These are phyloP conservation scores for Tardiomyces digboiensis DNA, from an alignment of 1,139 yeast genomes.

Conservation along the genomic window DNA sequence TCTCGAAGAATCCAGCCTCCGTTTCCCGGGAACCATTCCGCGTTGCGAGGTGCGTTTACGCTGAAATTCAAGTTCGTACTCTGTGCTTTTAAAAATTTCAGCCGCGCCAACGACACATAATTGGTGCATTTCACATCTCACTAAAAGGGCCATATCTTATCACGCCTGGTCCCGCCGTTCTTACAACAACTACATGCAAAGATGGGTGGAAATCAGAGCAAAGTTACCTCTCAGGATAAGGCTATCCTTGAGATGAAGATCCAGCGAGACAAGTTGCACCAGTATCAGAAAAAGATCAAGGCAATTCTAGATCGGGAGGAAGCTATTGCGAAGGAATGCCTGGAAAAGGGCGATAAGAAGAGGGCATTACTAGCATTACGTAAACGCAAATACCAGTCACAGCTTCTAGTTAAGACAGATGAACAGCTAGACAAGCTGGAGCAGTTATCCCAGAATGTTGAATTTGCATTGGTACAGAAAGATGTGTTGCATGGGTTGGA, in stretches of 20 bases:
- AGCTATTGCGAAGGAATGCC: conserved; percentile 47
- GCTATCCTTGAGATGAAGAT: conserved; percentile 80
- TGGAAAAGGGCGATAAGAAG: conserved; percentile 42
- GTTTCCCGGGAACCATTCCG: background rate
- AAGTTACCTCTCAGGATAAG: conserved; percentile 71
- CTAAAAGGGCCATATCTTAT: too few species aligned
- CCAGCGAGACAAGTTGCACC: conserved; percentile 76
- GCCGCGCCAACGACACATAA: too few species aligned
- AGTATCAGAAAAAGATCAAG: conserved; percentile 57
- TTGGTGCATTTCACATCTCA: too few species aligned
- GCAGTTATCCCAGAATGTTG: conserved; percentile 42
- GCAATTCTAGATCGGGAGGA: conserved; percentile 48
- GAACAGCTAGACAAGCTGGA: conserved; percentile 75
- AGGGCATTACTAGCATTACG: conserved; percentile 65
- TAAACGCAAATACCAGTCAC: conserved; percentile 74
- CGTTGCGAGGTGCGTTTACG: background rate
- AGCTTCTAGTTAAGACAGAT: conserved; percentile 56
- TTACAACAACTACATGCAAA: too few species aligned
- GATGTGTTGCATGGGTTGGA: conserved; percentile 73
- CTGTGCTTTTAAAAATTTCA: background rate
- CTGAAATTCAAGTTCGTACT: too few species aligned
- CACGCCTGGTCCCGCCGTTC: too few species aligned
- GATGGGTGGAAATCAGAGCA: conserved; percentile 34
- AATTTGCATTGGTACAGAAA: conserved; percentile 79
- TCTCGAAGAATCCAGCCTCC: background rate